Evolutionary conservation across 371 early-diverging fungal species (phyloP), one percentile per base, ranked within the genome.

Genomic region (Ordospora colligata): DNA sequence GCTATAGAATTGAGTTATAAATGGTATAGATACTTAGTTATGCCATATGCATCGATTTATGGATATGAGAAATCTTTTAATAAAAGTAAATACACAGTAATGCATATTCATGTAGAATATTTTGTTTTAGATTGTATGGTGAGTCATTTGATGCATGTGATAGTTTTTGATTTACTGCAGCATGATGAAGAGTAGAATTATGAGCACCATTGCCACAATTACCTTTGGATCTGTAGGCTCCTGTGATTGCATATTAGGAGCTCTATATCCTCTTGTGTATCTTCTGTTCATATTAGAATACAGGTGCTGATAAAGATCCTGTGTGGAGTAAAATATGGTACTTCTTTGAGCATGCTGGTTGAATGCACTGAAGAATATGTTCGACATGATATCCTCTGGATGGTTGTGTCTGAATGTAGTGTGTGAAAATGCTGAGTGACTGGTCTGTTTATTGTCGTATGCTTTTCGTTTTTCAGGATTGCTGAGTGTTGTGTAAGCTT

Each of bases 401-500:
- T 54, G 17, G 19, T 2, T 32, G 9, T 23, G 12, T 0, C 52
- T 32, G 11, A 25, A 7, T 2, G n/a, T 37, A 0, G 43, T 73
- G 9, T 17, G 11, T 6, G 21, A 17, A 46, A 52, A 75, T 50
- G 45, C n/a, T 14, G 50, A 42, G 1, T 25, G 44, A 17, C 70
- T 71, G 63, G 46, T 47, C 10, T 58, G 52, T 50, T 87, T 87
- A 5, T 5, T 1, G 84, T 96, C 95, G 83, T 94, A 95, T 46
- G 90, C 87, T 10, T 86, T 77, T 63, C 92, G 88, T 84, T 93
- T 92, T 76, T 95, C 92, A 58, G 90, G 88, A 77, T 95, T 92
- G 32, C 86, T 87, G 50, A 96, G 87, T 2, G 93, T 91, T 77
- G 91, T 90, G 81, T 95, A 95, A 0, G 96, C 95, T 77, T 91